phyloP scores from a whole-genome alignment of 2,329 filamentous ascomycete species.

The Colletotrichum sp. region DNA sequence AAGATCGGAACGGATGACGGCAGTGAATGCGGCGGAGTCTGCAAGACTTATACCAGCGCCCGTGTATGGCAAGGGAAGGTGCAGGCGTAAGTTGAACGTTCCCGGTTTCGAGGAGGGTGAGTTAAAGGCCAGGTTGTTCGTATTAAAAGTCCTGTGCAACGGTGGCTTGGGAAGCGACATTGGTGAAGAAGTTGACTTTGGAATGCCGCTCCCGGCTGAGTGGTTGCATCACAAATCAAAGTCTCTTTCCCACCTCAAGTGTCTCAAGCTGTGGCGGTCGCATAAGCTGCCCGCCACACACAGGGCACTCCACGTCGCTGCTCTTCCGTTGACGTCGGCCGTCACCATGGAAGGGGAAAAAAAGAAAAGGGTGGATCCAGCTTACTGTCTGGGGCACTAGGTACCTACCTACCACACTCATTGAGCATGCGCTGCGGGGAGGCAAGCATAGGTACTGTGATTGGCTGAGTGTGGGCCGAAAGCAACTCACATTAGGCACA shows the following conservation, averaged over 20 bases:
- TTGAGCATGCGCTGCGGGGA: background rate
- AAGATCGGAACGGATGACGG: background rate
- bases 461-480: background rate
- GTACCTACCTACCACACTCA: background rate
- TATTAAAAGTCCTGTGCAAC: background rate
- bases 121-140: background rate
- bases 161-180: background rate
- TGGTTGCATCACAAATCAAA: slow-evolving; percentile 18
- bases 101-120: background rate
- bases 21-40: background rate
- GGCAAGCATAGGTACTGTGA: background rate
- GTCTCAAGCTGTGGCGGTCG: slow-evolving; percentile 12
- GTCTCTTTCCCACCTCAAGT: slow-evolving; percentile 6
- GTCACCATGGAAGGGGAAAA: background rate
- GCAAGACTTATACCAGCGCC: background rate
- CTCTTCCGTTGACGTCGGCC: background rate
- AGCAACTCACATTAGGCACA: background rate
- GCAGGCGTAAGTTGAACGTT: background rate
- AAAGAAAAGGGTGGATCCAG: background rate
- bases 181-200: background rate
- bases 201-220: background rate
- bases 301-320: background rate
- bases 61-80: background rate
- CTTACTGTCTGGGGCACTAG: background rate
- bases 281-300: background rate